Conservation (phyloP, 768 basidiomycete genomes). For the Termitomyces sp. region DNA sequence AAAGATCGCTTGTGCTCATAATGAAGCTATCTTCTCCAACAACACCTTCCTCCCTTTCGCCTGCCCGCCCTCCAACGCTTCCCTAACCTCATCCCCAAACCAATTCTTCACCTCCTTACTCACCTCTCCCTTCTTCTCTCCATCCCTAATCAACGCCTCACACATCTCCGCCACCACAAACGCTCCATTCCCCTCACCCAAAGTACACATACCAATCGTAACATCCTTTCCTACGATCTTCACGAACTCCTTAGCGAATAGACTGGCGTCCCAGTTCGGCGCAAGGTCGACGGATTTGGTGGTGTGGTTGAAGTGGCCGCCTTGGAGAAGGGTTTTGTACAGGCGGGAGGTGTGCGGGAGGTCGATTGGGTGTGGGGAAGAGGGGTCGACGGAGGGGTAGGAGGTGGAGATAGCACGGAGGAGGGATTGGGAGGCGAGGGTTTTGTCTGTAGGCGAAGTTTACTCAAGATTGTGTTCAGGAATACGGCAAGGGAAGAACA, state of each 20-base stretch:
- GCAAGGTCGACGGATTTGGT: conserved; percentile 53
- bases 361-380: conserved; percentile 68
- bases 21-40: conserved; percentile 48
- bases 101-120: conserved; percentile 50
- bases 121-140: conserved; percentile 34
- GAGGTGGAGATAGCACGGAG: conserved; percentile 52
- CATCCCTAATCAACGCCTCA: conserved; percentile 48
- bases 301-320: conserved; percentile 79
- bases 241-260: conserved; percentile 62
- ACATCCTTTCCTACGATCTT: conserved; percentile 50
- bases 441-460: conserved; percentile 60
- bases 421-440: conserved; percentile 57
- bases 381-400: conserved; percentile 53
- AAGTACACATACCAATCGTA: conserved; percentile 53
- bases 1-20: conserved; percentile 21
- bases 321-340: conserved; percentile 89
- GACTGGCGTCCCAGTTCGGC: conserved; percentile 51
- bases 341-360: conserved; percentile 79
- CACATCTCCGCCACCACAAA: conserved; percentile 78
- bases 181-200: conserved; percentile 57
- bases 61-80: conserved; percentile 49
- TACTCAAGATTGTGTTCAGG: neutral
- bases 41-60: conserved; percentile 75
- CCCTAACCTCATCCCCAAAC: conserved; percentile 52
- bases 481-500: conserved; percentile 21